phyloP scores from a whole-genome alignment of 495 filamentous ascomycete species.

The Tuber calosporum region DNA sequence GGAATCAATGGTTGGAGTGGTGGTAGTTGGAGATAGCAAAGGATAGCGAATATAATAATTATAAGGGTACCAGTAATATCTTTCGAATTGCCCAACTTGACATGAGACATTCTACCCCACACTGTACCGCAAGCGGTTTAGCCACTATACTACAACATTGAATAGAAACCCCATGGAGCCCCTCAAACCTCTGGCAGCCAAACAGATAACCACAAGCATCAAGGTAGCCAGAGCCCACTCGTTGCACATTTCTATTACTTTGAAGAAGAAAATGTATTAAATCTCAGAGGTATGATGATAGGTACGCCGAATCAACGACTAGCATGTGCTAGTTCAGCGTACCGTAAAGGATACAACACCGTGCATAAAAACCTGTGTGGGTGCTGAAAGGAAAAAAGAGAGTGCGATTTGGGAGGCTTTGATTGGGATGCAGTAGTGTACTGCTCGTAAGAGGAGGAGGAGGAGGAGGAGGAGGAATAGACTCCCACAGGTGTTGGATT shows the following conservation, averaged over 20 bases:
- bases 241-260: background rate
- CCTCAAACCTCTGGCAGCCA: background rate
- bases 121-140: background rate
- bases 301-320: no score
- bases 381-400: no score
- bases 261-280: background rate
- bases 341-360: no score
- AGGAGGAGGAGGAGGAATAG: no score
- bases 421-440: no score
- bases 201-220: background rate
- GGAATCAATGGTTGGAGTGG: background rate
- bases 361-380: no score
- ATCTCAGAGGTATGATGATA: background rate
- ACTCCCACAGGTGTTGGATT: no score
- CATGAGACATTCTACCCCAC: background rate
- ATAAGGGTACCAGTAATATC: no score
- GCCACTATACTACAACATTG: background rate
- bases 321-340: no score
- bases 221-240: background rate
- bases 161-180: background rate
- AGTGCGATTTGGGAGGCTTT: no score
- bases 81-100: background rate
- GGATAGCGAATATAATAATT: background rate
- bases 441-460: no score
- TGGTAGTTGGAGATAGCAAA: background rate